Evolutionary conservation across 192 early-diverging fungal species (phyloP).

Genomic region (Podila horticola): DNA sequence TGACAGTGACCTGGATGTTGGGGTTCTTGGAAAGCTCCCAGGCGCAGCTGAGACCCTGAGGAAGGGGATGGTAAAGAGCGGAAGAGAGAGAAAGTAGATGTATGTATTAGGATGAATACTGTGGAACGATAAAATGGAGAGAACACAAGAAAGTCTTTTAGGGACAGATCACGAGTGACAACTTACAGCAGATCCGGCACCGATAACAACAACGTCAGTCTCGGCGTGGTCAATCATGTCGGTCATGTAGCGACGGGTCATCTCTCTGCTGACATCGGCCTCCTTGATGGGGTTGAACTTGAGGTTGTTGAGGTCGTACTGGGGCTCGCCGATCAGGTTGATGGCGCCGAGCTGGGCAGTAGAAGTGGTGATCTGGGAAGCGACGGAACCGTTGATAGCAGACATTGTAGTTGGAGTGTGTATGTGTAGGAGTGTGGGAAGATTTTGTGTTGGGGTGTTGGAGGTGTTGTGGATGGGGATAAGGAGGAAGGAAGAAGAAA

Average conservation of each 20-base stretch:
- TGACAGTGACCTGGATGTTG: conserved; percentile 72
- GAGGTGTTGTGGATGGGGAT: conserved; percentile 6
- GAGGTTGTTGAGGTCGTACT: conserved; percentile 49
- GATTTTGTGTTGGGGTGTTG: neutral
- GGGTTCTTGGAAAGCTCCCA: conserved; percentile 75
- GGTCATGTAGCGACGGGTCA: conserved; percentile 74
- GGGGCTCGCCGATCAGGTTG: conserved; percentile 46
- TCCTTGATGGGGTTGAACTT: conserved; percentile 71
- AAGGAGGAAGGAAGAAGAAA: neutral
- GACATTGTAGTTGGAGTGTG: conserved; percentile 24
- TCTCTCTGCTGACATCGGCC: conserved; percentile 69
- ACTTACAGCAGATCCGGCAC: conserved; percentile 70
- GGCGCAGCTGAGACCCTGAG: conserved; percentile 70
- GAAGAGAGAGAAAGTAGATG: neutral
- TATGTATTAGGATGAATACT: neutral
- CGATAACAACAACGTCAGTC: conserved; percentile 79
- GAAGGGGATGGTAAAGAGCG: neutral
- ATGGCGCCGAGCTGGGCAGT: conserved; percentile 40
- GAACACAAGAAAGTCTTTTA: neutral
- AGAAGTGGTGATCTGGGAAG: conserved; percentile 22
- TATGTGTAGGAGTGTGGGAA: neutral
- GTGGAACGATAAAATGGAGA: no score
- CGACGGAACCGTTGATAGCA: conserved; percentile 12
- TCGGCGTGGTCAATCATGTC: conserved; percentile 72
- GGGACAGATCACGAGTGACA: neutral